Base-by-base conservation (phyloP, 1,284 basidiomycete species). In the Mycosarcoma mackinlayi region DNA sequence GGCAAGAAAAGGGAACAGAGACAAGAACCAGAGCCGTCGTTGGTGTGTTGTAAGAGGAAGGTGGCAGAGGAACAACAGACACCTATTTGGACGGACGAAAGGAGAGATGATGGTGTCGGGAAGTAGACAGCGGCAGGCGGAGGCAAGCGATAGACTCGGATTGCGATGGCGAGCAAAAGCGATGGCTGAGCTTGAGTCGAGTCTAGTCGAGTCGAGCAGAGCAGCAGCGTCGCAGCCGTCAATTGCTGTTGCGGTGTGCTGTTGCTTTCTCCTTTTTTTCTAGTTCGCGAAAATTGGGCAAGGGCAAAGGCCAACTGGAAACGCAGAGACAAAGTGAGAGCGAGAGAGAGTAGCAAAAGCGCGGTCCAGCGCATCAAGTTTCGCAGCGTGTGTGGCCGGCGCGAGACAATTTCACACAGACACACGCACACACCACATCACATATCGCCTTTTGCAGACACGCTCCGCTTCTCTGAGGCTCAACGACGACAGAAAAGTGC, bases 71-170 rank as follows among this genome's bases (percentile, higher is more conserved):
- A 31, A 21, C 27, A 35, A 25, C 30, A 40, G 24, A 47, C 48
- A 57, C 48, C 61, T 45, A 49, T 49, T 44, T 38, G 33, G 41
- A 23, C 4, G 33, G 21, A 30, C 24, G 9, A n/a, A 27, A 18
- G n/a, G 4, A 24, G 37, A 30, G 50, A 44, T 48, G 54, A 42
- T 63, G 61, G 54, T 63, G 61, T 48, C 21, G 40, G 48, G 45
- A 63, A 24, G 38, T 23, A 18, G 39, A 53, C 14, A 13, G 9
- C 9, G 9, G 19, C 18, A 38, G 37, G 18, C 7, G 14, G 13
- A 16, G n/a, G 23, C 16, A 19, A 14, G 24, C 28, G 54, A 57
- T 57, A 39, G 38, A 47, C 44, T 57, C 48, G 40, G 37, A 52
- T 35, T 48, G 44, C 52, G 49, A 57, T 56, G 48, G 48, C 54